Evolutionary conservation across 2,329 filamentous ascomycete genomes (phyloP).

Genomic region (Didymella arachidicola): DNA sequence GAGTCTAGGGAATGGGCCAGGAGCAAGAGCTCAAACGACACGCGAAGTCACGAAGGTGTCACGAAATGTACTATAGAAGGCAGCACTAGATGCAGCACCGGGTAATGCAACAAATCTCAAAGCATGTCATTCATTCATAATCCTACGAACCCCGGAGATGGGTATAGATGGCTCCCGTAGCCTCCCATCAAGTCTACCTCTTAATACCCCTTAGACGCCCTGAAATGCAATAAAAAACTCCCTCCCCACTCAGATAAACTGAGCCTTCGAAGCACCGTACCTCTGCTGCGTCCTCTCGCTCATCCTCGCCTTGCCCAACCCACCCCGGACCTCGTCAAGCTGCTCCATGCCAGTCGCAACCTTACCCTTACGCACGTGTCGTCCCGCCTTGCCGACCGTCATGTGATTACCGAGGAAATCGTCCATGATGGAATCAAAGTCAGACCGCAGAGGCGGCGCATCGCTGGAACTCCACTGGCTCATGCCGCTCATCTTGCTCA

Average conservation of each 20-base stretch:
- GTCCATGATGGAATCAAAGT: slow-evolving; percentile 91
- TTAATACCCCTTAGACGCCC: slow-evolving; percentile 8
- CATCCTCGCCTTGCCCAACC: slow-evolving; percentile 78
- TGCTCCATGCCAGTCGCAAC: slow-evolving; percentile 84
- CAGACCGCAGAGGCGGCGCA: slow-evolving; percentile 68
- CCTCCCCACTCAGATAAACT: slow-evolving; percentile 7
- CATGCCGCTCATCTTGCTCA: slow-evolving; percentile 49
- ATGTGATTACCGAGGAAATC: slow-evolving; percentile 83
- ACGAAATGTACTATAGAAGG: neutral
- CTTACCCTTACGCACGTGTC: slow-evolving; percentile 77
- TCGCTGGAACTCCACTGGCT: slow-evolving; percentile 48
- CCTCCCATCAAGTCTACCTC: slow-evolving; percentile 7
- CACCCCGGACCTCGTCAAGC: slow-evolving; percentile 85
- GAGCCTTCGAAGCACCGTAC: slow-evolving; percentile 17
- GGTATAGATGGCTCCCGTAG: slow-evolving; percentile 3
- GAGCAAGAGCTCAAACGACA: neutral
- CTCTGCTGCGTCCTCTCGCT: slow-evolving; percentile 32
- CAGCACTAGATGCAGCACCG: neutral
- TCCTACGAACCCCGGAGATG: slow-evolving; percentile 3
- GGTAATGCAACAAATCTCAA: neutral
- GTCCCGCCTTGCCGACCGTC: slow-evolving; percentile 67
- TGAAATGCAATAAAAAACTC: slow-evolving; percentile 13
- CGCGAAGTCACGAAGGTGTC: no score
- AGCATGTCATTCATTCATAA: slow-evolving; percentile 16
- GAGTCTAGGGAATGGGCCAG: neutral